phyloP scores from a whole-genome alignment of 164 flowering plant species.

The Vitis rupestris region DNA sequence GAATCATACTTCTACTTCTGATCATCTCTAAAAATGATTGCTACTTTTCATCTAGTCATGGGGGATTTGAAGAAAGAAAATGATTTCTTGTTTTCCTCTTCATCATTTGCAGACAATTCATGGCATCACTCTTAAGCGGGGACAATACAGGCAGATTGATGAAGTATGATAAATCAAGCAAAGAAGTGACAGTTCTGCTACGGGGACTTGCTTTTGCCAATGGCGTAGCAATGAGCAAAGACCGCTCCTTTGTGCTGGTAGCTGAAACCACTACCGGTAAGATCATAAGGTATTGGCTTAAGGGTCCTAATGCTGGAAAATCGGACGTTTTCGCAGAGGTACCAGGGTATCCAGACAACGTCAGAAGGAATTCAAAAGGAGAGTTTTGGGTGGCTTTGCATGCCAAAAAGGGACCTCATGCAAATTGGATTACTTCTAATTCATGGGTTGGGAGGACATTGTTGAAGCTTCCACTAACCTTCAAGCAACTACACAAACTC shows the following conservation, averaged over 20 bases:
- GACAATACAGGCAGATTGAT: constrained; percentile 67
- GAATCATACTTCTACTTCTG: too few species aligned
- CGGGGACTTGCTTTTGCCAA: constrained; percentile 55
- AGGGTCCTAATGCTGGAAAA: constrained; percentile 51
- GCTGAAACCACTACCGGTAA: constrained; percentile 47
- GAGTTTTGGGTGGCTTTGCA: constrained; percentile 80
- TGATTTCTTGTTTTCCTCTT: not conserved
- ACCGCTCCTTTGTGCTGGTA: constrained; percentile 50
- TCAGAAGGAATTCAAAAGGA: constrained; percentile 53
- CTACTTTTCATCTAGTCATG: not conserved
- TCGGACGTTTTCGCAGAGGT: constrained; percentile 45
- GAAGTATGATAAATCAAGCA: constrained; percentile 49
- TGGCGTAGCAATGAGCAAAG: constrained; percentile 69
- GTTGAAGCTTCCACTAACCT: constrained; percentile 39
- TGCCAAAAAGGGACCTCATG: constrained; percentile 32
- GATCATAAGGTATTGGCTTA: constrained; percentile 58
- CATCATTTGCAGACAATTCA: constrained; percentile 46
- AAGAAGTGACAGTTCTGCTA: constrained; percentile 44
- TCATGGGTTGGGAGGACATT: constrained; percentile 37
- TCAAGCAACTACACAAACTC: constrained; percentile 38
- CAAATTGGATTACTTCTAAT: constrained; percentile 22
- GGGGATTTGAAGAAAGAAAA: not conserved
- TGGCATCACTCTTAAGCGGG: constrained; percentile 30
- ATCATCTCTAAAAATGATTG: too few species aligned
- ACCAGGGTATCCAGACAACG: constrained; percentile 70